Evolutionary conservation across 2,329 filamentous ascomycete species (phyloP).

Genomic region (Calonectria crousiana): DNA sequence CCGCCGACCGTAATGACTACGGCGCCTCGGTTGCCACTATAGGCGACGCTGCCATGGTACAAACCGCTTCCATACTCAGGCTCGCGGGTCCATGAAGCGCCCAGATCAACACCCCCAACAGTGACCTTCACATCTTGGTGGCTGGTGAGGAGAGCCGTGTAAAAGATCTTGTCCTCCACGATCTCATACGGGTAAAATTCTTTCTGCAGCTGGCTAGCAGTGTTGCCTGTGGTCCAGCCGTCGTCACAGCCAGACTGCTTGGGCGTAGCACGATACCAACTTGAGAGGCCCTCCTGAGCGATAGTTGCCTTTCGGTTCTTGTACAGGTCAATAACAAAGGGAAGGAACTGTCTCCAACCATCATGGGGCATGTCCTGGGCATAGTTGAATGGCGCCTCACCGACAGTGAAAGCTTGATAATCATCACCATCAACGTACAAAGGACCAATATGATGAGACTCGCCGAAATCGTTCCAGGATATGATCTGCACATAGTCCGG

Average conservation of each 20-base stretch:
- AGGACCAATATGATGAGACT: constrained; percentile 13
- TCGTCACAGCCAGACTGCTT: constrained; percentile 14
- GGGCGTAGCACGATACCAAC: constrained; percentile 5
- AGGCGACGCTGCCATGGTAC: constrained; percentile 4
- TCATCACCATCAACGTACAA: constrained; percentile 11
- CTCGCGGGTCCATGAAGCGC: neutral
- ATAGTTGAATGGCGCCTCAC: constrained; percentile 5
- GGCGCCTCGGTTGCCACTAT: neutral
- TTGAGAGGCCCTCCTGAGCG: neutral
- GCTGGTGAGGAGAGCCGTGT: neutral
- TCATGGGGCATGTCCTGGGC: constrained; percentile 9
- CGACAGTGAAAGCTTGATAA: neutral
- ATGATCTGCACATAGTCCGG: constrained; percentile 14
- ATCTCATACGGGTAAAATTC: constrained; percentile 1
- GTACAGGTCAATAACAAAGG: constrained; percentile 1
- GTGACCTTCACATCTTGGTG: constrained; percentile 1
- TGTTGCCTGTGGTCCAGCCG: constrained; percentile 2
- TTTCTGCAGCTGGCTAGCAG: constrained; percentile 4
- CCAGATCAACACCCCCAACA: neutral
- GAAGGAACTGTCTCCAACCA: constrained; percentile 8
- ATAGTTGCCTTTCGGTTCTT: constrained; percentile 7
- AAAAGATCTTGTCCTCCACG: constrained; percentile 10
- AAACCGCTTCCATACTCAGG: constrained; percentile 13
- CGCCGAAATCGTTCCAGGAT: constrained; percentile 14
- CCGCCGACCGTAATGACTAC: neutral